Conservation (phyloP, 164 flowering plant species). For the Stephania yunnanensis region DNA sequence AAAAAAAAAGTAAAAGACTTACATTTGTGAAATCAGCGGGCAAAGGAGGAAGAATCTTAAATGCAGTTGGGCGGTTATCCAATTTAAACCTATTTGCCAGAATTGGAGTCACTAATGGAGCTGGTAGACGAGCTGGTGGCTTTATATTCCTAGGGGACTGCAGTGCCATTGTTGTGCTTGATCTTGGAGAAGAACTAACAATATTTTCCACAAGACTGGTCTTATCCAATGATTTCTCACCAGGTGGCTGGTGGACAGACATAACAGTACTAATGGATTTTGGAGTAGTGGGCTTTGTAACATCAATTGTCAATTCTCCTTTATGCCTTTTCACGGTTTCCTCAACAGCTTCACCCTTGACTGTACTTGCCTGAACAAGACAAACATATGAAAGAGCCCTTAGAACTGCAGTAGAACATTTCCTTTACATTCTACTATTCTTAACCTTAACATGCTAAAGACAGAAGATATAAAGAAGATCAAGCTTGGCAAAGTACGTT, state of each 20-base stretch:
- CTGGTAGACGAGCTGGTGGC: constrained; percentile 35
- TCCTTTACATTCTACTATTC: not conserved
- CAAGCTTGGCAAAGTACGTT: not conserved
- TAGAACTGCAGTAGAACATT: not conserved
- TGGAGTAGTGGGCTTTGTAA: constrained; percentile 24
- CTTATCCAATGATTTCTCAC: constrained; percentile 29
- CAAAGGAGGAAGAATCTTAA: constrained; percentile 65
- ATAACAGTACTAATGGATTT: constrained; percentile 26
- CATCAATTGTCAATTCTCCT: constrained; percentile 27
- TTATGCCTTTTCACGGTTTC: constrained; percentile 50
- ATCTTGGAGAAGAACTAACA: constrained; percentile 29
- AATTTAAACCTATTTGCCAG: constrained; percentile 56
- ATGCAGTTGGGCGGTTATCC: constrained; percentile 79
- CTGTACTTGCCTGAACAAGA: constrained; percentile 49
- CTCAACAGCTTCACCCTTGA: constrained; percentile 45
- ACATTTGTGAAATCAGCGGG: constrained; percentile 76
- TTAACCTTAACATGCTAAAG: not conserved
- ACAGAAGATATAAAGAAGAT: not conserved
- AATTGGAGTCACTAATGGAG: constrained; percentile 34
- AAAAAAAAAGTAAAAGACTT: constrained; percentile 16
- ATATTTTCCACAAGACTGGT: constrained; percentile 30
- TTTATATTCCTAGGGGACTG: constrained; percentile 41
- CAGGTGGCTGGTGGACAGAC: constrained; percentile 19
- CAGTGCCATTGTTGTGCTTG: constrained; percentile 20
- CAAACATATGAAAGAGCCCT: not conserved